Conservation (phyloP, 768 basidiomycete genomes). For the Calocera cornea region DNA sequence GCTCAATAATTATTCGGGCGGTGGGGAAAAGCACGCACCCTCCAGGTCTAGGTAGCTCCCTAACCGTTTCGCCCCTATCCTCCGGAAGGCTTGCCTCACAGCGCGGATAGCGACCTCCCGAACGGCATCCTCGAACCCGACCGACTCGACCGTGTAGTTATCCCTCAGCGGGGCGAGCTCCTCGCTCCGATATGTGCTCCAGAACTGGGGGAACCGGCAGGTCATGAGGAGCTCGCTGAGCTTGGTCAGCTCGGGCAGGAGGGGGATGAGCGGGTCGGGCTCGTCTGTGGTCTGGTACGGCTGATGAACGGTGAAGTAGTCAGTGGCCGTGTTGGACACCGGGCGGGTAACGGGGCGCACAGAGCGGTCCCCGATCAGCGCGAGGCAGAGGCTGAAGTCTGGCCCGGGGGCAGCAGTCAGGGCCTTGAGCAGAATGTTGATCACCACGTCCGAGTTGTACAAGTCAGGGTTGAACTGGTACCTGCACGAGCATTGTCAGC, state of each 20-base stretch:
- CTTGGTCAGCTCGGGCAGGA: constrained; percentile 53
- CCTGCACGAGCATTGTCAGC: constrained; percentile 29
- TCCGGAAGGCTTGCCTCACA: constrained; percentile 63
- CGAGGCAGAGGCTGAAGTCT: constrained; percentile 89
- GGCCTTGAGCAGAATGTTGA: constrained; percentile 89
- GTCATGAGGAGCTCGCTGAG: constrained; percentile 62
- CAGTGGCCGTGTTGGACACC: not conserved
- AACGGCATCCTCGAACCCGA: constrained; percentile 73
- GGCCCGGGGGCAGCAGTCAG: constrained; percentile 73
- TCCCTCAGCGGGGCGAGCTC: constrained; percentile 59
- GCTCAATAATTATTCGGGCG: not conserved
- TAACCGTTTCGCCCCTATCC: constrained; percentile 52
- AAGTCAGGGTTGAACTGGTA: constrained; percentile 95
- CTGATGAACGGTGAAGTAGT: not conserved
- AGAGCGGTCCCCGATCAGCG: constrained; percentile 68
- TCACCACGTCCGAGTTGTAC: constrained; percentile 82
- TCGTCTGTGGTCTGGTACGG: constrained; percentile 40
- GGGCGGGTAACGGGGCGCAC: constrained; percentile 11
- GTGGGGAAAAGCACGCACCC: constrained; percentile 28
- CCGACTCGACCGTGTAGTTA: constrained; percentile 73
- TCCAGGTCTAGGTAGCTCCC: constrained; percentile 56
- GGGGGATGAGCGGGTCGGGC: constrained; percentile 61
- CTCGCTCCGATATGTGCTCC: constrained; percentile 58
- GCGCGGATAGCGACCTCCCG: constrained; percentile 64
- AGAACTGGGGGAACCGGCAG: constrained; percentile 81